Conservation (phyloP, 768 basidiomycete genomes). For the Boletellus ananiceps region DNA sequence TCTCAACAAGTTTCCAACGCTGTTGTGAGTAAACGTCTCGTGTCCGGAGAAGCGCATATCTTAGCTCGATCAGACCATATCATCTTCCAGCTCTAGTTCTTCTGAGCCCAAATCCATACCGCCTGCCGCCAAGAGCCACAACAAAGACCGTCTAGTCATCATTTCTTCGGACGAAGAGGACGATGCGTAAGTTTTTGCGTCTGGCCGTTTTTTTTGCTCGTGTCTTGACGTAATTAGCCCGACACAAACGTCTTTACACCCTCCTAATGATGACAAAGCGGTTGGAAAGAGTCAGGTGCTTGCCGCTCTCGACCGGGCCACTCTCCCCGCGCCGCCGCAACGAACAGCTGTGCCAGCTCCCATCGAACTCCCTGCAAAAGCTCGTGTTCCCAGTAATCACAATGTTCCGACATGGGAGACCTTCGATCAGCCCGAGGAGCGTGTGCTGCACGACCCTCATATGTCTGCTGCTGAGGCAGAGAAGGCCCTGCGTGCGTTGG, state of each 20-base stretch:
- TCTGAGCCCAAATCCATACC: conserved; percentile 21
- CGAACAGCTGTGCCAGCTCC: conserved; percentile 31
- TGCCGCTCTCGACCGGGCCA: conserved; percentile 25
- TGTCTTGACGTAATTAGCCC: conserved; percentile 10
- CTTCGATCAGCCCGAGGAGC: conserved; percentile 27
- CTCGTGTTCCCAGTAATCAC: conserved; percentile 14
- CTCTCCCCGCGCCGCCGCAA: conserved; percentile 8
- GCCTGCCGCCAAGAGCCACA: conserved; percentile 1
- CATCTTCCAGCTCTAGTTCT: conserved; percentile 21
- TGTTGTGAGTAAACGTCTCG: conserved; percentile 18
- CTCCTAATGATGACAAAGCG: not conserved
- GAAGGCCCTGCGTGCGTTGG: conserved; percentile 70
- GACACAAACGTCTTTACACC: not conserved
- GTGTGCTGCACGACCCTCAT: conserved; percentile 25
- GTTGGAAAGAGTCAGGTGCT: conserved; percentile 15
- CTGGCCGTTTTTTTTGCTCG: not conserved
- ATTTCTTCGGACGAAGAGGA: conserved; percentile 33
- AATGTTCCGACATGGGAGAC: conserved; percentile 25
- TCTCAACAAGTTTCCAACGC: conserved; percentile 7
- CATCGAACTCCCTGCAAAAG: conserved; percentile 24
- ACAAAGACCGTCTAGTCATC: conserved; percentile 14
- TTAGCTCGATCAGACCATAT: conserved; percentile 18
- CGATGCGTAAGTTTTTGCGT: conserved; percentile 6
- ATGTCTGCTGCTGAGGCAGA: conserved; percentile 59
- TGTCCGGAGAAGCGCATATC: not conserved